Evolutionary conservation across 495 filamentous ascomycete species (phyloP).

Genomic region (Aeminium ludgeri): DNA sequence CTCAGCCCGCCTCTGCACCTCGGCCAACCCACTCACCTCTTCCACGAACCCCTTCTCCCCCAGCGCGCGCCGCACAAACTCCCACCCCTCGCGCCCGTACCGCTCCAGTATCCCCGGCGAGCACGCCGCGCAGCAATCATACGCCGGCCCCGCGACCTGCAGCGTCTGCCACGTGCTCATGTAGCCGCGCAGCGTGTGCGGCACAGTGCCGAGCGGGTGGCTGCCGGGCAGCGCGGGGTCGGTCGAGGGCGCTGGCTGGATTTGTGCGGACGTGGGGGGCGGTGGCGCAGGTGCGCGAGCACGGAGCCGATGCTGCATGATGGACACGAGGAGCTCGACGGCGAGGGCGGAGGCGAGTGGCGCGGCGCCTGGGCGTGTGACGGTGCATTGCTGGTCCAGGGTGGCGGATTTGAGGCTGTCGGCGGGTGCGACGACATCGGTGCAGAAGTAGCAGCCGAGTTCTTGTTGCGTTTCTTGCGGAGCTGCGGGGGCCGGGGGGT

Average conservation of each 20-base stretch:
- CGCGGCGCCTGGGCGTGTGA: slow-evolving; percentile 83
- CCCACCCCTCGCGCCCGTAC: slow-evolving; percentile 63
- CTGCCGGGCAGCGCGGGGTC: slow-evolving; percentile 22
- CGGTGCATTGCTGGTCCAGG: slow-evolving; percentile 94
- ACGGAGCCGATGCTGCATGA: slow-evolving; percentile 66
- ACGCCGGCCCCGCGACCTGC: slow-evolving; percentile 61
- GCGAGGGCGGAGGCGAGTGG: slow-evolving; percentile 83
- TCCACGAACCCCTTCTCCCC: slow-evolving; percentile 76
- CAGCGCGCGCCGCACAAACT: slow-evolving; percentile 73
- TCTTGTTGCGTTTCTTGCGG: slow-evolving; percentile 31
- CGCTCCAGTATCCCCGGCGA: slow-evolving; percentile 55
- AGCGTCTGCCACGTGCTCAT: slow-evolving; percentile 75
- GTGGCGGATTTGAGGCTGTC: slow-evolving; percentile 45
- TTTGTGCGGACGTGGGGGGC: slow-evolving; percentile 26
- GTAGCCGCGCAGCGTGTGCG: slow-evolving; percentile 87
- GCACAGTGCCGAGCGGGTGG: slow-evolving; percentile 73
- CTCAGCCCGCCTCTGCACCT: slow-evolving; percentile 75
- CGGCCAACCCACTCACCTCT: slow-evolving; percentile 76
- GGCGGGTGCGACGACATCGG: slow-evolving; percentile 86
- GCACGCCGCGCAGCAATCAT: slow-evolving; percentile 85
- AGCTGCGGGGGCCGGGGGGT: background rate
- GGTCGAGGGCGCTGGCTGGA: slow-evolving; percentile 20
- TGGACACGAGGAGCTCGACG: slow-evolving; percentile 72
- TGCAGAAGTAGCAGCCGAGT: slow-evolving; percentile 95
- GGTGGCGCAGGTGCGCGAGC: slow-evolving; percentile 38